Base-by-base conservation (phyloP, 768 basidiomycete species). In the Cystobasidiopsis lactophilus region DNA sequence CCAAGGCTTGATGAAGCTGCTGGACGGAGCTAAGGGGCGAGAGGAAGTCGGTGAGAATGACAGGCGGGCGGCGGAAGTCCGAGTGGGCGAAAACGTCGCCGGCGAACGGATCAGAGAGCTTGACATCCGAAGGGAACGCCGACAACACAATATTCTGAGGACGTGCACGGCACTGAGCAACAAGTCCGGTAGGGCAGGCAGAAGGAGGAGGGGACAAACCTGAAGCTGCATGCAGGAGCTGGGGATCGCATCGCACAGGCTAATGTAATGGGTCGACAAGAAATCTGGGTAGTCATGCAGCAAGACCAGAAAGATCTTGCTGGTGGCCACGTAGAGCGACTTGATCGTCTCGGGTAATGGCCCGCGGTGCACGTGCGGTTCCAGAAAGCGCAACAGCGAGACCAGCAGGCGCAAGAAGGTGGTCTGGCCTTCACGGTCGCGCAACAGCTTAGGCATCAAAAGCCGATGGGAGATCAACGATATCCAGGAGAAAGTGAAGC, bases 231-330 rank as follows among this genome's bases (percentile, higher is more conserved):
- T 79, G 74, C 89, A 95, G 57, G 81, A 77, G 26, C 80, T 73
- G 43, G 93, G 93, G 57, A 98, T 84, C 55, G 76, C 80, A 58
- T 96, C 91, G 63, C 86, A 85, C 30, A 98, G 77, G 40, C 85
- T 80, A 70, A 91, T 89, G 68, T 95, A 91, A 66, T 89, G 86
- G 41, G 46, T 45, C 29, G 61, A 58, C 56, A 96, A 73, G 72
- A 96, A 96, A 56, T 95, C 93, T 48, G 93, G 93, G 73, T 96
- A 96, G 68, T 96, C 93, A 67, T 98, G 89, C 19, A 98, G 77
- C 49, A 98, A 79, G 53, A 96, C 86, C 44, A 98, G 75, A 45
- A 98, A 77, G 29, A 98, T 74, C 33, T 89, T 78, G 43, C 93
- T 72, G 21, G 86, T 76, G 21, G 86, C 93, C 40, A 84, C 78